phyloP scores from a whole-genome alignment of 169 alveolate species.

The Perkinsus olseni region DNA sequence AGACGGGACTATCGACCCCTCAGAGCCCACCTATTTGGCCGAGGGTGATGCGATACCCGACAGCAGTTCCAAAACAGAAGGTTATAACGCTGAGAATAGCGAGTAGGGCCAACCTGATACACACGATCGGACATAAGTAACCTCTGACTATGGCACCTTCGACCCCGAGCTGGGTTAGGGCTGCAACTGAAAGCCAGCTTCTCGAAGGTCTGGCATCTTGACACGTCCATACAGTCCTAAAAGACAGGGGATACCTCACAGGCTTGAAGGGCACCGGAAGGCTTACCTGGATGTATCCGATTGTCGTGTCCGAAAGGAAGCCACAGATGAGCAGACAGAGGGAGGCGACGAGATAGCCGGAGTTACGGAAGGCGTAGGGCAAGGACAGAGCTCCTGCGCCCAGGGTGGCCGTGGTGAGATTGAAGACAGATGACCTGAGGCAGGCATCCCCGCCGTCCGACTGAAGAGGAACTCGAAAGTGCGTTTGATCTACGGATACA shows the following conservation, averaged over 20 bases:
- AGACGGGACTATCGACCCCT: neutral
- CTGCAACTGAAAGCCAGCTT: neutral
- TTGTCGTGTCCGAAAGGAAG: neutral
- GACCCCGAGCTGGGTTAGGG: neutral
- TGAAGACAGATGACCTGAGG: slow-evolving; percentile 6
- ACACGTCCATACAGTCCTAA: neutral
- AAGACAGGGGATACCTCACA: neutral
- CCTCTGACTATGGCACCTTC: neutral
- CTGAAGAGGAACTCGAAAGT: too few species aligned
- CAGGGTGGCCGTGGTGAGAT: slow-evolving; percentile 17
- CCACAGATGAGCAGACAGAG: neutral
- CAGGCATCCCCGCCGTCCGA: too few species aligned
- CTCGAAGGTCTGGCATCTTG: neutral
- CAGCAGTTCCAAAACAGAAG: slow-evolving; percentile 12
- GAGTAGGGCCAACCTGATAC: neutral
- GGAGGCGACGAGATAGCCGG: slow-evolving; percentile 10
- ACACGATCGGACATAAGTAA: neutral
- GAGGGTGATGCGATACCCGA: neutral
- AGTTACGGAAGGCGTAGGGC: slow-evolving; percentile 9
- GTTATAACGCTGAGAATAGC: slow-evolving; percentile 9
- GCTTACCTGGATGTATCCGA: slow-evolving; percentile 1
- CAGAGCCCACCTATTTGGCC: neutral
- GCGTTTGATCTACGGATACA: too few species aligned
- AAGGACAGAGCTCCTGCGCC: slow-evolving; percentile 18
- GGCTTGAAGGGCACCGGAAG: neutral